Conservation (phyloP, 2,329 filamentous ascomycete genomes). For the Botrytis fragariae region DNA sequence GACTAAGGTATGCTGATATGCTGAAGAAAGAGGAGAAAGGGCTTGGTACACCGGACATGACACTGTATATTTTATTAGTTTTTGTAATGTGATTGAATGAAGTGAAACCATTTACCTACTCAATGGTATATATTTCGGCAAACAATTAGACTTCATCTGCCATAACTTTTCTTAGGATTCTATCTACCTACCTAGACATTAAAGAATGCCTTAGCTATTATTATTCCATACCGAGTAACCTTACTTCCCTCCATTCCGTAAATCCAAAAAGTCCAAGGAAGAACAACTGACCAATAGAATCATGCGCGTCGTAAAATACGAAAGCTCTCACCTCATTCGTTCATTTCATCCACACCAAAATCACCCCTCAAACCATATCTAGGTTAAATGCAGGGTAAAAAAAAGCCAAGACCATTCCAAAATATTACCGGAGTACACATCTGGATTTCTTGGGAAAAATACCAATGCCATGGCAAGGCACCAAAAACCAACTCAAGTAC, state of each 20-base stretch:
- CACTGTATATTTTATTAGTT: neutral
- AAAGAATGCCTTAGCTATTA: neutral
- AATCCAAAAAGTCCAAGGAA: neutral
- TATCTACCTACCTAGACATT: neutral
- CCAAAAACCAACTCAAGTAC: neutral
- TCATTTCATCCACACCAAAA: neutral
- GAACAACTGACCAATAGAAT: neutral
- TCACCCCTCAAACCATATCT: neutral
- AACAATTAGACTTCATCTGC: neutral
- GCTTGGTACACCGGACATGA: neutral
- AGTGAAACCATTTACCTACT: neutral
- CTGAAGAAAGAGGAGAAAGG: neutral
- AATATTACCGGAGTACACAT: neutral
- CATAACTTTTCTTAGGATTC: neutral
- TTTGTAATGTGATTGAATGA: too few relatives aligned
- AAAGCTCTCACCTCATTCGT: neutral
- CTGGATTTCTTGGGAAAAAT: neutral
- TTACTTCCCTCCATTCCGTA: neutral
- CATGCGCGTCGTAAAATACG: neutral
- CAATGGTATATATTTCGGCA: neutral
- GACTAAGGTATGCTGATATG: neutral
- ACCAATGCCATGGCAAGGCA: constrained; percentile 9
- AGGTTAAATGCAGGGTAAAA: neutral
- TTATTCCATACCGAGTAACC: neutral
- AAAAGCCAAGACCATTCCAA: neutral